Evolutionary conservation across 2,329 filamentous ascomycete genomes (phyloP).

Genomic region (Sporothrix brunneoviolacea): DNA sequence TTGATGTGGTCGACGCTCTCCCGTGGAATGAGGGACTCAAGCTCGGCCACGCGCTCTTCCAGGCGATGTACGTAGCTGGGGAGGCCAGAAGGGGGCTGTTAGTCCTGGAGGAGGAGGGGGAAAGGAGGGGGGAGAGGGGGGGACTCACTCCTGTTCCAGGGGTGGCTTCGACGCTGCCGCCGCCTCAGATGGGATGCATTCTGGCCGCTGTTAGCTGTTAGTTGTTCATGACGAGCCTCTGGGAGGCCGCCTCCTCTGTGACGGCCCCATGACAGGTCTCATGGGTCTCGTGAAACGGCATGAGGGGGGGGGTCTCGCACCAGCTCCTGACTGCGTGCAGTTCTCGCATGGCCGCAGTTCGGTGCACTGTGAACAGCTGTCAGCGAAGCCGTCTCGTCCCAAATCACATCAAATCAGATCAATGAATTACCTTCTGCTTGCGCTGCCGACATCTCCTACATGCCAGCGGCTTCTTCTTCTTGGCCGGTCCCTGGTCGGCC

Average conservation of each 20-base stretch:
- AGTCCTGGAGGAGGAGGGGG: too few species aligned
- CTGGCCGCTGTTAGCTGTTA: not conserved
- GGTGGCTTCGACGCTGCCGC: not conserved
- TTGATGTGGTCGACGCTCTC: conserved; percentile 21
- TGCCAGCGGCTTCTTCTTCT: conserved; percentile 9
- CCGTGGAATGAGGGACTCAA: conserved; percentile 15
- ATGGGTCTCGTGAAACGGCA: too few species aligned
- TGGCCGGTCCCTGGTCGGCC: not conserved
- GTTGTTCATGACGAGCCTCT: too few species aligned
- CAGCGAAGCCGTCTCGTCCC: not conserved
- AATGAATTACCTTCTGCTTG: conserved; percentile 18
- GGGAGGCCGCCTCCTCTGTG: too few species aligned
- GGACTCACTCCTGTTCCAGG: not conserved
- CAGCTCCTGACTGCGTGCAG: conserved; percentile 20
- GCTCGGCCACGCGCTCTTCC: conserved; percentile 17
- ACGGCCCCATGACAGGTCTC: too few species aligned
- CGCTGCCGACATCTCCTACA: conserved; percentile 20
- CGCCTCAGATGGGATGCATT: not conserved
- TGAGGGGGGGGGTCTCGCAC: too few species aligned
- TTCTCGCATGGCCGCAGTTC: conserved; percentile 21
- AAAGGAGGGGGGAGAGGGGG: too few species aligned
- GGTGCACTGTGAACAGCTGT: conserved; percentile 15
- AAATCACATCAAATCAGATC: too few species aligned
- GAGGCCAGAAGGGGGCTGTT: too few species aligned
- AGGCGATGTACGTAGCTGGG: conserved; percentile 15